phyloP scores from a whole-genome alignment of 257 asterid genomes.

The Sherardia arvensis region DNA sequence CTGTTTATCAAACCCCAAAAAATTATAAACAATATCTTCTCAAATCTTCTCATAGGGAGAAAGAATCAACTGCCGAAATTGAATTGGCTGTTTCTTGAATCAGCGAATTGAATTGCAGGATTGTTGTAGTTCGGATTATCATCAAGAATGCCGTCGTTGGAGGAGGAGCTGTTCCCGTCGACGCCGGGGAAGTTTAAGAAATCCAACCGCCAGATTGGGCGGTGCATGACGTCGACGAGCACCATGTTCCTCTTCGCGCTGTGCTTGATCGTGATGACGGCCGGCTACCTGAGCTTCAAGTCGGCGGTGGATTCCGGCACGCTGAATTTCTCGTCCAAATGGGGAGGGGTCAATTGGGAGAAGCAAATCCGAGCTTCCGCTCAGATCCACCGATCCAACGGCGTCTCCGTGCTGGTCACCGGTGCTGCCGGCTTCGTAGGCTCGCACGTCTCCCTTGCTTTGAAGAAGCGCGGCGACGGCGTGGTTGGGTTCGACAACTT shows the following conservation, averaged over 20 bases:
- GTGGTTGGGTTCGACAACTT: constrained; percentile 72
- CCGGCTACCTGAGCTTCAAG: constrained; percentile 61
- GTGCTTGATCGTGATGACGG: constrained; percentile 54
- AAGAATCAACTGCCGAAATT: not conserved
- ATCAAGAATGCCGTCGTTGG: constrained; percentile 34
- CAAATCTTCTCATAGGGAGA: too few relatives aligned
- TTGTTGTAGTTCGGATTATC: too few relatives aligned
- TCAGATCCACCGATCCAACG: constrained; percentile 47
- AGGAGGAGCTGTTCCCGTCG: constrained; percentile 49
- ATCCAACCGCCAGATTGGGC: constrained; percentile 42
- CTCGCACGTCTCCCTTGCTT: constrained; percentile 49
- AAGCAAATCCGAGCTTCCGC: constrained; percentile 43
- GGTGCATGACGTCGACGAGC: constrained; percentile 71
- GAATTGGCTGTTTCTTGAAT: not conserved
- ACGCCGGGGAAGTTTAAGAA: constrained; percentile 62
- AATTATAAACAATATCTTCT: not conserved
- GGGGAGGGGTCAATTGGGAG: constrained; percentile 70
- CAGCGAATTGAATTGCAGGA: too few relatives aligned
- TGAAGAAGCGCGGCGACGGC: constrained; percentile 81
- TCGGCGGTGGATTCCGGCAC: constrained; percentile 48
- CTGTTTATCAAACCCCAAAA: constrained; percentile 20
- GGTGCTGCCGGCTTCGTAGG: constrained; percentile 92
- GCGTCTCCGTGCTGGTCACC: constrained; percentile 60
- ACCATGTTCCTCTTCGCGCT: constrained; percentile 73
- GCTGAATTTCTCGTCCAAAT: constrained; percentile 42